Conservation (phyloP, 371 early-diverging fungal genomes). For the Actinomortierella ambigua region DNA sequence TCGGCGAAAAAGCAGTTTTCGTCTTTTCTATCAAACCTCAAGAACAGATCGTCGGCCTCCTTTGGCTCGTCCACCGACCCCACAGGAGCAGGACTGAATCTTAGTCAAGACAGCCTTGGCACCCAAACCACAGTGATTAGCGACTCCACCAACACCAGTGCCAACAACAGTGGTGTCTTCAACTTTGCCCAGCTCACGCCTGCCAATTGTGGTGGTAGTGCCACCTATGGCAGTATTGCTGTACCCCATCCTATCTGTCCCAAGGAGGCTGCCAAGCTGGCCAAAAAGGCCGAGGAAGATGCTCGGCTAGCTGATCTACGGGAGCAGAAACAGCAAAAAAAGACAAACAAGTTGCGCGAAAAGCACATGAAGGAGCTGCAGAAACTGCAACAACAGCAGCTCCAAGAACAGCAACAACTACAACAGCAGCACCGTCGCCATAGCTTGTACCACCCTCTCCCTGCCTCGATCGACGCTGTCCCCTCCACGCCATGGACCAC, state of each 20-base stretch:
- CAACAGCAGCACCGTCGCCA: background rate
- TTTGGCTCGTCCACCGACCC: too few species aligned
- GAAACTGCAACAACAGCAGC: background rate
- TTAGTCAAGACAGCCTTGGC: too few species aligned
- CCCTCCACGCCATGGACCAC: background rate
- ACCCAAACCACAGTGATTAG: too few species aligned
- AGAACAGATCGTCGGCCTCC: too few species aligned
- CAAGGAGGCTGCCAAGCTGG: background rate
- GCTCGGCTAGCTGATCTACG: background rate
- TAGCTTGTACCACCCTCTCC: conserved; percentile 6
- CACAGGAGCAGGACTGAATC: too few species aligned
- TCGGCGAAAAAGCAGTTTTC: too few species aligned
- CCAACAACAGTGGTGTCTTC: background rate
- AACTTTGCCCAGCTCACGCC: background rate
- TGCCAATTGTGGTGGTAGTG: background rate
- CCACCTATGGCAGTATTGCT: too few species aligned
- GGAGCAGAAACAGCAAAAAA: conserved; percentile 8
- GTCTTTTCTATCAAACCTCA: too few species aligned
- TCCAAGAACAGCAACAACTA: conserved; percentile 2
- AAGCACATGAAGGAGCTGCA: background rate
- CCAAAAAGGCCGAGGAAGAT: background rate
- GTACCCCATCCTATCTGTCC: background rate
- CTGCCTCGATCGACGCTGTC: conserved; percentile 1
- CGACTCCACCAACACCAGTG: too few species aligned
- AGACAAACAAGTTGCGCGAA: background rate